A percentile compares a stretch with the other conserved stretches of the same genome.
phyloP scores from a whole-genome alignment of 768 basidiomycete species.

The Rhodocollybia butyracea region DNA sequence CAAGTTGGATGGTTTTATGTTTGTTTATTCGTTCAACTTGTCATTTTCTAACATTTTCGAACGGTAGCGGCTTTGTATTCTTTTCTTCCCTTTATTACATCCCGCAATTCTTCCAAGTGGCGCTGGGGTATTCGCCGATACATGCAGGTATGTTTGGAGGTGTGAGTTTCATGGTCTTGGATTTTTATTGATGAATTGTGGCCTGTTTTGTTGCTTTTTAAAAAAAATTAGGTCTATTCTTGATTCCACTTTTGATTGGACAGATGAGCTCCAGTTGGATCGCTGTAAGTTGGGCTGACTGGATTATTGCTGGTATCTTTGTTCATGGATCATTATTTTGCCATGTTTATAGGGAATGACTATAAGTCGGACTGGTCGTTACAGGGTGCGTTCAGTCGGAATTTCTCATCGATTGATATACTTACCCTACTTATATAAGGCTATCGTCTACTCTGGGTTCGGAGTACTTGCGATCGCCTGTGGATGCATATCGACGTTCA shows the following conservation, averaged over 20 bases:
- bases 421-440: conserved; percentile 27
- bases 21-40: not conserved
- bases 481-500: conserved; percentile 67
- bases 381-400: conserved; percentile 37
- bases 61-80: conserved; percentile 59
- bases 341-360: conserved; percentile 46
- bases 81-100: conserved; percentile 68
- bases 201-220: not conserved
- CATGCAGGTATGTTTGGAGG: conserved; percentile 28
- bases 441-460: conserved; percentile 62
- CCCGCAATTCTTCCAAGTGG: conserved; percentile 75
- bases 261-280: conserved; percentile 59
- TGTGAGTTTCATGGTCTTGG: not conserved
- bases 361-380: conserved; percentile 63
- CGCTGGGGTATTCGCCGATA: conserved; percentile 62
- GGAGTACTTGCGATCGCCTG: conserved; percentile 66
- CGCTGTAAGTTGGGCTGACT: conserved; percentile 33
- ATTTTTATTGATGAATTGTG: not conserved
- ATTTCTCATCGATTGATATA: not conserved
- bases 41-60: not conserved
- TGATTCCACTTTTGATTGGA: conserved; percentile 65
- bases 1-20: not conserved
- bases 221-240: conserved; percentile 55
- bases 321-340: not conserved
- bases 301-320: not conserved